phyloP scores from a whole-genome alignment of 2,329 filamentous ascomycete species.

The Penicillium verrucosum region DNA sequence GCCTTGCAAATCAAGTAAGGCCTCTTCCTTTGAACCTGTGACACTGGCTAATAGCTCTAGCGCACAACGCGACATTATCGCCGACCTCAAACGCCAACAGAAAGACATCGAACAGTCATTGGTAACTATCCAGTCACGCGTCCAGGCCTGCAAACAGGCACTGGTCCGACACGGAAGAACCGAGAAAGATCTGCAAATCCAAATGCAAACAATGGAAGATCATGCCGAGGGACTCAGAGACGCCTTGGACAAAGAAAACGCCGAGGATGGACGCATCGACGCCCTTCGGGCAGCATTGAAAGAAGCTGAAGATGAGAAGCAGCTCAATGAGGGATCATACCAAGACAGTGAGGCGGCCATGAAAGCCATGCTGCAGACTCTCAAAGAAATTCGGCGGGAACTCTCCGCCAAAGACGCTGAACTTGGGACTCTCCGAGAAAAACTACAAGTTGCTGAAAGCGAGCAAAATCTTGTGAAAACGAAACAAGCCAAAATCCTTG shows the following conservation, averaged over 20 bases:
- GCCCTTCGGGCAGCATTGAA: conserved; percentile 57
- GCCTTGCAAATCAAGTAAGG: conserved; percentile 60
- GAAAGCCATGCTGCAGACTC: conserved; percentile 40
- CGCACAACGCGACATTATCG: conserved; percentile 47
- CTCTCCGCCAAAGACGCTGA: conserved; percentile 33
- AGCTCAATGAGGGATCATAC: conserved; percentile 44
- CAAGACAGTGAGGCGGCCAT: conserved; percentile 49
- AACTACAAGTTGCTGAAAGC: conserved; percentile 55
- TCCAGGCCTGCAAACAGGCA: conserved; percentile 50
- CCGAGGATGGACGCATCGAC: conserved; percentile 65
- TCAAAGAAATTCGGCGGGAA: conserved; percentile 39
- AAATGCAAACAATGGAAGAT: conserved; percentile 60
- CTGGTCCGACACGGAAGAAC: conserved; percentile 50
- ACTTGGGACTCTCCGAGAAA: conserved; percentile 38
- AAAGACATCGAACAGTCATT: conserved; percentile 51
- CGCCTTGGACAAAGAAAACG: conserved; percentile 55
- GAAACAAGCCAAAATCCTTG: conserved; percentile 53
- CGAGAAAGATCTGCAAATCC: conserved; percentile 51
- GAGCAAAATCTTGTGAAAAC: conserved; percentile 52
- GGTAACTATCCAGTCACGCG: conserved; percentile 47
- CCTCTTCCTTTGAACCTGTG: neutral
- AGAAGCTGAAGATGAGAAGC: conserved; percentile 52
- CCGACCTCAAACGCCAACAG: conserved; percentile 56
- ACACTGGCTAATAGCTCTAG: conserved; percentile 21
- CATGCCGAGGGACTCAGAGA: conserved; percentile 65